These are phyloP conservation scores for Metschnikowia koreensis DNA, from an alignment of 805 yeast species.

Conservation along the genomic window DNA sequence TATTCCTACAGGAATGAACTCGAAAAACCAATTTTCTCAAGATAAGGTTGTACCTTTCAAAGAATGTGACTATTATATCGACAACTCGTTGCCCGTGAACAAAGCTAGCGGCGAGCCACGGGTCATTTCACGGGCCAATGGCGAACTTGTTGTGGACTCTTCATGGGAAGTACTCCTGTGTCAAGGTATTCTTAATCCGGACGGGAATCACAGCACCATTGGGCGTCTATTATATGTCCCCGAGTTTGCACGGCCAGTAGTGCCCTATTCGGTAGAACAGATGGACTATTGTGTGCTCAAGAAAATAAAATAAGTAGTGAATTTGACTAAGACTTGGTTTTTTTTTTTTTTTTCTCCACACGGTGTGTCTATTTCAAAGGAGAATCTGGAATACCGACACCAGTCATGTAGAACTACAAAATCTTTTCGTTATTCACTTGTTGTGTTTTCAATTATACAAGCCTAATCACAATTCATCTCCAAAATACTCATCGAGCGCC, in stretches of 20 bases:
- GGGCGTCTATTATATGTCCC: constrained; percentile 58
- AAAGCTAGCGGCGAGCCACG: constrained; percentile 40
- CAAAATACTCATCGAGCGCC: constrained; percentile 54
- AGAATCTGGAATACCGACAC: not conserved
- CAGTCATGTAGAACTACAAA: not conserved
- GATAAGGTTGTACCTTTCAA: constrained; percentile 50
- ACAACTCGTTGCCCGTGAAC: constrained; percentile 52
- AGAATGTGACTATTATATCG: constrained; percentile 70
- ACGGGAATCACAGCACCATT: constrained; percentile 49
- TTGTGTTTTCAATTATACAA: not conserved
- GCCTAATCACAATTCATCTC: constrained; percentile 22
- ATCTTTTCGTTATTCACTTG: not conserved
- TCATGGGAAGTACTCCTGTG: constrained; percentile 53
- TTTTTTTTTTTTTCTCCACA: too few species aligned
- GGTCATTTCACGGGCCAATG: constrained; percentile 8
- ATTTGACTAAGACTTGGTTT: too few species aligned
- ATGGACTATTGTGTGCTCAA: constrained; percentile 49
- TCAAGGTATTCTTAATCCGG: constrained; percentile 51
- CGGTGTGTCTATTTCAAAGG: not conserved
- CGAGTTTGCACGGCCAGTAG: constrained; percentile 18
- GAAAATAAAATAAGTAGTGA: not conserved
- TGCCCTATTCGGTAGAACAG: constrained; percentile 40
- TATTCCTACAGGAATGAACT: constrained; percentile 69
- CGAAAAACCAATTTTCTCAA: constrained; percentile 62
- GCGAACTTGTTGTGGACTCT: constrained; percentile 17